Conservation (phyloP, 345 rosid species). For the Lepidium africanum region DNA sequence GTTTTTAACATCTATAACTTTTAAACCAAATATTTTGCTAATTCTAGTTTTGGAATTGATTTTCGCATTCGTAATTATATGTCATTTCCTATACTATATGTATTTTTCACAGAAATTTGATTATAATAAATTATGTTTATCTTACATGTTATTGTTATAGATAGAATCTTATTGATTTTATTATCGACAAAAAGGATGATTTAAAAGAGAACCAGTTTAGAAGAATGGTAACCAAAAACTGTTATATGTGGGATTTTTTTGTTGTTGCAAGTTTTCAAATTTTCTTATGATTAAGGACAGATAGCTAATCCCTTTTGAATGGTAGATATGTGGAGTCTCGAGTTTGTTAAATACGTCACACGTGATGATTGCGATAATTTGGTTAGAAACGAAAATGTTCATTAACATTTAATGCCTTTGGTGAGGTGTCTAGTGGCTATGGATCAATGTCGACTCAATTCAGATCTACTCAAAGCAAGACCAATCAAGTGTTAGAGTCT, state of each 20-base stretch:
- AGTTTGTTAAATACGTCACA: not conserved
- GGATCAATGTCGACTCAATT: not conserved
- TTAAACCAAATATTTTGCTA: no score
- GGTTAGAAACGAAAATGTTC: not conserved
- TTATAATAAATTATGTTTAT: no score
- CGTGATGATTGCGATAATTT: not conserved
- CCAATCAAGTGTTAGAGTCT: not conserved
- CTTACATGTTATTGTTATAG: no score
- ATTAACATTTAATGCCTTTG: not conserved
- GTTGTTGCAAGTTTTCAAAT: not conserved
- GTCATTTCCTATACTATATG: no score
- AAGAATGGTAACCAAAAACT: no score
- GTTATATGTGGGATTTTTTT: not conserved
- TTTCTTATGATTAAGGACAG: not conserved
- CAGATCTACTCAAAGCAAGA: not conserved
- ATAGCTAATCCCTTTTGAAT: not conserved
- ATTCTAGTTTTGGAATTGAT: no score
- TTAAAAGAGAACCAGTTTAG: no score
- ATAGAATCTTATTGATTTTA: no score
- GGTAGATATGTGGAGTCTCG: constrained; percentile 2
- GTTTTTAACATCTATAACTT: no score
- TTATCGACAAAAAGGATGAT: no score
- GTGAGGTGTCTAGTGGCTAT: not conserved
- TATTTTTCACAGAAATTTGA: no score
- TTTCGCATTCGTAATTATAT: no score